Percentiles rank a stretch among this genome's conserved stretches.
These are phyloP conservation scores for Hirsutella minnesotensis DNA, from an alignment of 2,329 filamentous ascomycete species.

Conservation along the genomic window DNA sequence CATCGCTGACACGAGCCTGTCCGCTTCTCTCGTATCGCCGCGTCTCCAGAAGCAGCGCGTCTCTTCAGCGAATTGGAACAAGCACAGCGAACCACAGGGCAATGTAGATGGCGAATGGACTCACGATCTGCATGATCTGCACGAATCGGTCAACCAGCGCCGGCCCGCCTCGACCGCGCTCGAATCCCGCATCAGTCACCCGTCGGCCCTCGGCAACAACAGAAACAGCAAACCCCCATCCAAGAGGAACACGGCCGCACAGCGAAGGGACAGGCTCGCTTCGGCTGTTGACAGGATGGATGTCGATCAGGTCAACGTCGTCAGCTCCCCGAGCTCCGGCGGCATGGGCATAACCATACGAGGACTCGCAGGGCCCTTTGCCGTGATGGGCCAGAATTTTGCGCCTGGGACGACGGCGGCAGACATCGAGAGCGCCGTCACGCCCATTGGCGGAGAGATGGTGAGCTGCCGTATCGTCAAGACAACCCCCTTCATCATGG, in stretches of 20 bases:
- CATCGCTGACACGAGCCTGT: no score
- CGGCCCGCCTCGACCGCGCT: conserved; percentile 22
- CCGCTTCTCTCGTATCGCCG: no score
- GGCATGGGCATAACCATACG: conserved; percentile 52
- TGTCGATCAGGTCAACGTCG: conserved; percentile 25
- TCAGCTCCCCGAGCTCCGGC: conserved; percentile 7
- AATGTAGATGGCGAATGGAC: conserved; percentile 60
- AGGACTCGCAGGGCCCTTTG: conserved; percentile 60
- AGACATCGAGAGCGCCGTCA: conserved; percentile 74
- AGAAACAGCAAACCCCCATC: conserved; percentile 11
- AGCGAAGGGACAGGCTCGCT: conserved; percentile 26
- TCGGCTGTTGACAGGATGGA: conserved; percentile 32
- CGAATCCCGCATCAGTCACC: conserved; percentile 32
- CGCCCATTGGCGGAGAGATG: conserved; percentile 59
- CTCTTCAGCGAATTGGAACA: conserved; percentile 16
- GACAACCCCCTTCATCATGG: conserved; percentile 59
- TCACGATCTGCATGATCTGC: conserved; percentile 56
- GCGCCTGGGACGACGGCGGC: conserved; percentile 70
- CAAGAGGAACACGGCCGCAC: conserved; percentile 13
- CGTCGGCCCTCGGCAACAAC: conserved; percentile 6
- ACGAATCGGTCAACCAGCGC: conserved; percentile 30
- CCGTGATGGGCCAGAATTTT: conserved; percentile 70
- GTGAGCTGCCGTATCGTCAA: conserved; percentile 56
- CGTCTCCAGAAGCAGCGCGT: conserved; percentile 12
- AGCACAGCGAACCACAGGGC: conserved; percentile 26